Evolutionary conservation across 352 stramenopile species (phyloP).

Genomic region (Pythium brachiatum): DNA sequence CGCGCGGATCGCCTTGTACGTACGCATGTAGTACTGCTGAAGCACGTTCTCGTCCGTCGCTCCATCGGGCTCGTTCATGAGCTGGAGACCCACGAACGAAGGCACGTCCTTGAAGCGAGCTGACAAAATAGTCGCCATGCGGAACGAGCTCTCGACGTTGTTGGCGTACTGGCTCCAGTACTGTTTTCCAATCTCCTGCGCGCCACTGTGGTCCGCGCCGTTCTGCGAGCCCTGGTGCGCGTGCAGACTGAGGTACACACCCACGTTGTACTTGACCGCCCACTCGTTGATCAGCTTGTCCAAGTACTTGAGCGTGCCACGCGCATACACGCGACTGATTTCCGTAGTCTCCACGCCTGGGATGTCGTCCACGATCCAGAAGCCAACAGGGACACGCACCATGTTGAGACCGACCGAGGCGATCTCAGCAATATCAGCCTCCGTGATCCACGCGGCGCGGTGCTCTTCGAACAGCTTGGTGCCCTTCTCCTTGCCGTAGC

Average conservation of each 20-base stretch:
- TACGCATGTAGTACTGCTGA: conserved; percentile 39
- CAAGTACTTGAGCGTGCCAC: conserved; percentile 42
- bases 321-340: conserved; percentile 18
- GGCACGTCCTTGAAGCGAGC: conserved; percentile 37
- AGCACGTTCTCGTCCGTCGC: conserved; percentile 22
- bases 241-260: conserved; percentile 57
- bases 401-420: conserved; percentile 30
- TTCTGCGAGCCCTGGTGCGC: conserved; percentile 59
- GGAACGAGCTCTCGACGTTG: conserved; percentile 36
- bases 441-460: conserved; percentile 37
- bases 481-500: neutral
- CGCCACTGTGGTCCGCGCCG: conserved; percentile 45
- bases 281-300: conserved; percentile 55
- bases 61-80: conserved; percentile 53
- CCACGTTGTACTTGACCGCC: conserved; percentile 49
- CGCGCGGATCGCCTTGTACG: conserved; percentile 38
- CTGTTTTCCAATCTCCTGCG: neutral
- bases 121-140: conserved; percentile 37
- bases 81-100: conserved; percentile 46
- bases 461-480: neutral
- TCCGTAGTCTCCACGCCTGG: neutral
- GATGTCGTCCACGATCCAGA: conserved; percentile 49
- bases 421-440: conserved; percentile 18
- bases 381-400: conserved; percentile 37
- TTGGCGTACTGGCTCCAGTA: conserved; percentile 29